Evolutionary conservation across 495 filamentous ascomycete species (phyloP), one percentile per base, ranked within the genome.

Genomic region (Penicillium egyptiacum): DNA sequence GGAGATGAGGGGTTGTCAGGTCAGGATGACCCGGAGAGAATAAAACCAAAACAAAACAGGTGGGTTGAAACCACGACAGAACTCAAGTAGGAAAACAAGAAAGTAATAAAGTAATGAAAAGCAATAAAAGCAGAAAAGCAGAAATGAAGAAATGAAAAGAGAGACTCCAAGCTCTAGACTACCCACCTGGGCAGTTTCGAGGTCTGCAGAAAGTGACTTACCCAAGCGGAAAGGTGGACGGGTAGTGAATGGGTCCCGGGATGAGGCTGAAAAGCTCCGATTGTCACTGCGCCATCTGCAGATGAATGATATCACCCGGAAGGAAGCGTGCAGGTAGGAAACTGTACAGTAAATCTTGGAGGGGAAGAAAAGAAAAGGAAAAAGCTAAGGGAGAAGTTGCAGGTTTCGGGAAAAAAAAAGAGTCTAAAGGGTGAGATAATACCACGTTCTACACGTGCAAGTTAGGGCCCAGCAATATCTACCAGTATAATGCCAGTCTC

Each of bases 261-360:
- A 62, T 45, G 42, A 58, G 56, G 56, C 48, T 58, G 42, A 57
- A 58, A 37, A 33, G 17, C 39, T 41, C 35, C 57, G 37, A 48
- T 50, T 57, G 45, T 57, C 45, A 41, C 54, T 22, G 47, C 55
- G 55, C 55, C 55, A 57, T 57, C 40, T 50, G 46, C 55, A 53
- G 50, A 50, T 42, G 47, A 57, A 31, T 55, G 30, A 58, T 41
- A 50, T 52, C 49, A 44, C 37, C 9, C 25, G 43, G 25, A 47
- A 20, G 44, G 30, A 14, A 33, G 30, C 30, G 10, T 33, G 30
- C 30, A 33, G 30, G 10, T 28, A 17, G 49, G 35, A 17, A 39
- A 17, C 16, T 39, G 35, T 39, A 47, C 23, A 50, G 23, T 26
- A 33, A 33, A 12, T 26, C 6, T 12, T 26, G 35, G 5, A 22